phyloP scores from a whole-genome alignment of 306 rosid genomes.

The Urtica urens region DNA sequence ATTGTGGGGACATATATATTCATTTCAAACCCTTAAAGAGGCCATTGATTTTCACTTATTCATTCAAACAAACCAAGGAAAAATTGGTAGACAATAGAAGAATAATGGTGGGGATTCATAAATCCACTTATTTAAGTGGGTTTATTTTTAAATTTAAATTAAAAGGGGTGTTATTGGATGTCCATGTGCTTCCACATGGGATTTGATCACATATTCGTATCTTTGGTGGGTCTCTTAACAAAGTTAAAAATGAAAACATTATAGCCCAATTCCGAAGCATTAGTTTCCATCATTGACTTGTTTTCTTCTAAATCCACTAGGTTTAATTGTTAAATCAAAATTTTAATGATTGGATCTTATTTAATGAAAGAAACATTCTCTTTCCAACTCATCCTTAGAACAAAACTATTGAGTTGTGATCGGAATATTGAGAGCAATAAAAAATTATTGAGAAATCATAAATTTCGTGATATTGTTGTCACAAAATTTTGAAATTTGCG shows the following conservation, averaged over 20 bases:
- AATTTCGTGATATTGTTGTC: too few relatives aligned
- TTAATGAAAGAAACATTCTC: neutral
- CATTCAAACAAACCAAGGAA: neutral
- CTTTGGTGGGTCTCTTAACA: conserved; percentile 11
- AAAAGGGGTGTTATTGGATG: neutral
- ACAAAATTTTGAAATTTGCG: too few relatives aligned
- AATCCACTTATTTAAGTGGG: conserved; percentile 24
- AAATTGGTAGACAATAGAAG: neutral
- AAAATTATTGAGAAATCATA: too few relatives aligned
- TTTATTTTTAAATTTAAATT: conserved; percentile 3
- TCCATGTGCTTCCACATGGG: conserved; percentile 27
- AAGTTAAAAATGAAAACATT: conserved; percentile 1
- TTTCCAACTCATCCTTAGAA: neutral
- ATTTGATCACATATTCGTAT: neutral
- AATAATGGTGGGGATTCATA: conserved; percentile 23
- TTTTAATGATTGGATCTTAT: conserved; percentile 10
- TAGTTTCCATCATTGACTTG: conserved; percentile 12
- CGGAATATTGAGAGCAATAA: too few relatives aligned
- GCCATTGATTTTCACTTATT: neutral
- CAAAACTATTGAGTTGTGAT: too few relatives aligned
- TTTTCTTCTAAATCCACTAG: neutral
- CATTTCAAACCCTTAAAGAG: neutral
- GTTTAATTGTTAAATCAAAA: neutral
- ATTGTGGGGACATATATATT: neutral
- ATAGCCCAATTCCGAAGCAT: neutral